phyloP scores from a whole-genome alignment of 345 rosid species.

The Erucastrum elatum region DNA sequence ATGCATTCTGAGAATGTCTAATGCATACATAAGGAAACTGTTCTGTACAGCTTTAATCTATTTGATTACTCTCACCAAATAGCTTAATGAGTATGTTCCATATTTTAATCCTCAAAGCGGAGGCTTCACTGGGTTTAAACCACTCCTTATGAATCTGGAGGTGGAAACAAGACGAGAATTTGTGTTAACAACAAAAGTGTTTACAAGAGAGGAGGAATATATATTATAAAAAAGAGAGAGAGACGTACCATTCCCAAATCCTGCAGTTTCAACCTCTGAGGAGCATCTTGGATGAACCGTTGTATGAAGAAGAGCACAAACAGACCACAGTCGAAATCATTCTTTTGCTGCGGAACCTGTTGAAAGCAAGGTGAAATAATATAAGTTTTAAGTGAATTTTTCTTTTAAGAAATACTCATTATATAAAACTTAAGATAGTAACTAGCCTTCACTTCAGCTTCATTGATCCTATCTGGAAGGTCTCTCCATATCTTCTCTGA shows the following conservation, averaged over 20 bases:
- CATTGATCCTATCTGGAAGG: constrained; percentile 60
- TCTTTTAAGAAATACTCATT: not conserved
- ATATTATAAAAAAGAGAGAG: not conserved
- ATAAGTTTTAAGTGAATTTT: not conserved
- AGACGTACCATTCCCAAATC: constrained; percentile 72
- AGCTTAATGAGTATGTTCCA: constrained; percentile 49
- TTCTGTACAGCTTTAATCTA: constrained; percentile 12
- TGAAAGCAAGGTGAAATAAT: not conserved
- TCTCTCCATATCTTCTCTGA: constrained; percentile 60
- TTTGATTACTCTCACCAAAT: constrained; percentile 42
- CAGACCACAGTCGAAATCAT: constrained; percentile 91
- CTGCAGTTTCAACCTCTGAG: constrained; percentile 65
- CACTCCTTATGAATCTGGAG: constrained; percentile 78
- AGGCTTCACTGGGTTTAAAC: constrained; percentile 87
- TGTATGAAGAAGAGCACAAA: constrained; percentile 83
- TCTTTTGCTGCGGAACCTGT: constrained; percentile 95
- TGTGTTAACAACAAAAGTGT: constrained; percentile 1
- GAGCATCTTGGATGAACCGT: constrained; percentile 78
- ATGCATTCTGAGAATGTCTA: not conserved
- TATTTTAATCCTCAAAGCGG: constrained; percentile 68
- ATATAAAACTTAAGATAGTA: not conserved
- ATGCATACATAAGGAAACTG: not conserved
- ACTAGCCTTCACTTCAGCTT: constrained; percentile 52
- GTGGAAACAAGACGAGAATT: not conserved
- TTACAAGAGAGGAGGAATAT: not conserved